Percentiles rank a stretch among this genome's conserved stretches.
These are phyloP conservation scores for Codiaeum variegatum DNA, from an alignment of 441 rosid species.

Conservation along the genomic window DNA sequence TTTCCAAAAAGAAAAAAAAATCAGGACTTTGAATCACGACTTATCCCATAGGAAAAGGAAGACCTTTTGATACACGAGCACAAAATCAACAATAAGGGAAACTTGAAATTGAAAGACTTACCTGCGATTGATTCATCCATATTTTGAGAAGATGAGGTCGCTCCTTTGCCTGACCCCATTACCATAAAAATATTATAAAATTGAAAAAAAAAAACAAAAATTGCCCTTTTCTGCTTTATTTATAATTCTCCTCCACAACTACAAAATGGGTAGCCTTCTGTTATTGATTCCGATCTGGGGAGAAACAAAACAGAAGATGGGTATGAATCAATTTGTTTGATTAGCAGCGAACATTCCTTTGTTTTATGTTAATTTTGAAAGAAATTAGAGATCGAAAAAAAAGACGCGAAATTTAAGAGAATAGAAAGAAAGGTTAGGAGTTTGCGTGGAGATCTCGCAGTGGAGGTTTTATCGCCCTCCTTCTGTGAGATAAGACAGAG, in stretches of 20 bases:
- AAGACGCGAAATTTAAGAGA: background rate
- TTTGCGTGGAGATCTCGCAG: constrained; percentile 17
- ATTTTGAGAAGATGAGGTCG: constrained; percentile 37
- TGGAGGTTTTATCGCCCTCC: constrained; percentile 2
- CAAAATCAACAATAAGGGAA: background rate
- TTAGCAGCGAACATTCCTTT: background rate
- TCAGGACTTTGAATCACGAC: background rate
- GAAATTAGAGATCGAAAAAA: constrained; percentile 6
- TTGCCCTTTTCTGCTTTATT: background rate
- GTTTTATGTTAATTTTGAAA: background rate
- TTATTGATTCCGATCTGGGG: background rate
- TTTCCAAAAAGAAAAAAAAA: background rate
- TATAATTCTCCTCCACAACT: background rate
- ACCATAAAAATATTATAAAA: constrained; percentile 16
- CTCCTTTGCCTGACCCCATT: constrained; percentile 44
- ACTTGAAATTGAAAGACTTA: constrained; percentile 2
- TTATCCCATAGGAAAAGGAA: background rate
- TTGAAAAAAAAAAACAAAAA: background rate
- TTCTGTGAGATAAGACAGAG: background rate
- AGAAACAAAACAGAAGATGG: background rate
- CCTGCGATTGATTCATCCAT: constrained; percentile 37
- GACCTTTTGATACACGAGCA: background rate
- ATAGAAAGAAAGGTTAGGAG: background rate
- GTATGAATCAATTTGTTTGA: background rate
- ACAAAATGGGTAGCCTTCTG: background rate